Conservation (phyloP, 2,329 filamentous ascomycete species). For the Fusarium haematococcum region DNA sequence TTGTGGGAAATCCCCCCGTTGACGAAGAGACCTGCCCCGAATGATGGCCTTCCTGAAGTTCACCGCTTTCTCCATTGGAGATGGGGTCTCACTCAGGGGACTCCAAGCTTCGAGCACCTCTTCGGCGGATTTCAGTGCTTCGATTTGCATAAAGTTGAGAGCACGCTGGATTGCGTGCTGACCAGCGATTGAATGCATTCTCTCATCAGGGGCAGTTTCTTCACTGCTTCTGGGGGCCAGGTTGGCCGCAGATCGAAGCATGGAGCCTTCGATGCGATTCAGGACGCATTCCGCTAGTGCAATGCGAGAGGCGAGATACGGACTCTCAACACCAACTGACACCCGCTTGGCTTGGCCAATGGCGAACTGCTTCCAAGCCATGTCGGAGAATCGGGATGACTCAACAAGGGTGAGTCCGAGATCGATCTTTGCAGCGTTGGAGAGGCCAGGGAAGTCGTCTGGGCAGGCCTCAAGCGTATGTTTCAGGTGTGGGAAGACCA, state of each 20-base stretch:
- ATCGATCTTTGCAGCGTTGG: not conserved
- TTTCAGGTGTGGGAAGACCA: not conserved
- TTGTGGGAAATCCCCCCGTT: not conserved
- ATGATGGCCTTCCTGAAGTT: not conserved
- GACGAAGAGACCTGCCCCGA: not conserved
- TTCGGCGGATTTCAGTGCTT: not conserved
- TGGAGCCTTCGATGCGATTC: not conserved
- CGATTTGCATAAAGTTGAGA: not conserved
- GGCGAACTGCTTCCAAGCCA: not conserved
- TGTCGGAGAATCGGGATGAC: not conserved
- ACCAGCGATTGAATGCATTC: not conserved
- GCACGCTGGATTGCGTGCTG: not conserved
- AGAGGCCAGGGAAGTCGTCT: not conserved
- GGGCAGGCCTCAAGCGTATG: not conserved
- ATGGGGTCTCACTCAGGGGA: not conserved
- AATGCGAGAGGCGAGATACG: not conserved
- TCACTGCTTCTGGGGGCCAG: not conserved
- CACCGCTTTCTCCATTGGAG: not conserved
- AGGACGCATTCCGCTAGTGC: not conserved
- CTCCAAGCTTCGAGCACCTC: not conserved
- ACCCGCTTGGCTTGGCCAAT: not conserved
- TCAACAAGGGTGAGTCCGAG: not conserved
- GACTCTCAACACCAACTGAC: not conserved
- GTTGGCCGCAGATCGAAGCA: not conserved
- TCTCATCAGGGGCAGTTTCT: not conserved